Percentiles rank a stretch among this genome's conserved stretches.
Evolutionary conservation across 2,329 filamentous ascomycete species (phyloP).

Genomic region (Sarocladiaceae sp.): DNA sequence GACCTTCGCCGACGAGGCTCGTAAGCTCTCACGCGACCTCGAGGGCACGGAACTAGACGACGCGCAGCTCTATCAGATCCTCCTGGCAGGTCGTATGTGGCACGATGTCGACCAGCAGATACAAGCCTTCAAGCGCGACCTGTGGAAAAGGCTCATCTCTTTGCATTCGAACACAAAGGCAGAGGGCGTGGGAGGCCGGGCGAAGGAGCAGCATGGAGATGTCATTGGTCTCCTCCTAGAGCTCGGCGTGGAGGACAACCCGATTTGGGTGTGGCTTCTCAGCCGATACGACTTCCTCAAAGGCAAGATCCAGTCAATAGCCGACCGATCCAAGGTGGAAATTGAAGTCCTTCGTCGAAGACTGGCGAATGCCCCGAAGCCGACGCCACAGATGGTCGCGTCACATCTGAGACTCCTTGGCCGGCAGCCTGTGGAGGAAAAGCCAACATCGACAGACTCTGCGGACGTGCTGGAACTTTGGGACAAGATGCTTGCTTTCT

Average conservation of each 20-base stretch:
- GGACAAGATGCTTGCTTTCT: conserved; percentile 76
- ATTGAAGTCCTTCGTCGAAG: conserved; percentile 84
- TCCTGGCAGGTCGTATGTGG: conserved; percentile 93
- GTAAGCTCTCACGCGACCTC: conserved; percentile 54
- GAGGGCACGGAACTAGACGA: conserved; percentile 60
- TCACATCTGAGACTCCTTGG: conserved; percentile 69
- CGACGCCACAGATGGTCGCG: conserved; percentile 61
- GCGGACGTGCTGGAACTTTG: conserved; percentile 81
- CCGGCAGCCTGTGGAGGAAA: conserved; percentile 58
- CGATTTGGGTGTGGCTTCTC: conserved; percentile 91
- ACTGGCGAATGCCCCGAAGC: conserved; percentile 67
- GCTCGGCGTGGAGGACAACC: conserved; percentile 89
- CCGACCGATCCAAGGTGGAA: conserved; percentile 83
- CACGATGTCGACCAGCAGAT: conserved; percentile 85
- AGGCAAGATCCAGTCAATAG: conserved; percentile 70
- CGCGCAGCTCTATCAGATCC: conserved; percentile 74
- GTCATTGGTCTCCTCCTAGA: conserved; percentile 86
- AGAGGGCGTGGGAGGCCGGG: conserved; percentile 41
- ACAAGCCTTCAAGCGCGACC: conserved; percentile 76
- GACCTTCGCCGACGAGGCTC: conserved; percentile 72
- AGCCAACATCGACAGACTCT: conserved; percentile 63
- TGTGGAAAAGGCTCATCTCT: conserved; percentile 75
- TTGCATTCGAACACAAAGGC: conserved; percentile 52
- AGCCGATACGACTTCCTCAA: conserved; percentile 88
- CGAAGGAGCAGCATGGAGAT: conserved; percentile 83